A percentile compares a stretch with the other conserved stretches of the same genome.
phyloP scores from a whole-genome alignment of 164 flowering plant genomes.

The Litsea cubeba region DNA sequence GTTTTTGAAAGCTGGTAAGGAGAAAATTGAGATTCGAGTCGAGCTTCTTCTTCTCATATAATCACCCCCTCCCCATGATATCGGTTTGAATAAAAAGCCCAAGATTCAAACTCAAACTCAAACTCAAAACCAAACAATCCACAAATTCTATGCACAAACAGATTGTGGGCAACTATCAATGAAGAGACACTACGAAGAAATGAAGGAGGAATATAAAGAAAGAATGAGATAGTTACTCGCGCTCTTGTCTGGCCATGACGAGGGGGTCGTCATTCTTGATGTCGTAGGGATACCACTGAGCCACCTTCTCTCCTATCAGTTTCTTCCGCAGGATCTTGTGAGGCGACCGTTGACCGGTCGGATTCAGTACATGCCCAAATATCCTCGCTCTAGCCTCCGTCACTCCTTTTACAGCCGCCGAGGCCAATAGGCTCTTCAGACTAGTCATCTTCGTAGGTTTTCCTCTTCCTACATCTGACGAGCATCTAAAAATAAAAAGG shows the following conservation, averaged over 20 bases:
- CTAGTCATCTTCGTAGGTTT: not conserved
- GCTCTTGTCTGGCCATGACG: slow-evolving; percentile 53
- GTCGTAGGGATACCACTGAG: slow-evolving; percentile 78
- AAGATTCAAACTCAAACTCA: too few species aligned
- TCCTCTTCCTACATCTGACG: too few species aligned
- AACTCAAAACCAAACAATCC: too few species aligned
- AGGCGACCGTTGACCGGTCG: slow-evolving; percentile 69
- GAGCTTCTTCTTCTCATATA: too few species aligned
- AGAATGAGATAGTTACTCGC: slow-evolving; percentile 38
- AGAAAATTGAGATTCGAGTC: too few species aligned
- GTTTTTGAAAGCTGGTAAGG: too few species aligned
- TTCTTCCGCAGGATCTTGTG: slow-evolving; percentile 80
- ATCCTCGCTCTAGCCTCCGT: slow-evolving; percentile 75
- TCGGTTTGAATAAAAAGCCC: too few species aligned
- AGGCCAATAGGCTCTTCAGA: slow-evolving; percentile 45
- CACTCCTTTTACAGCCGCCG: slow-evolving; percentile 54
- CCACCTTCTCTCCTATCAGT: slow-evolving; percentile 80
- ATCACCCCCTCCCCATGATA: too few species aligned
- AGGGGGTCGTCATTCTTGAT: slow-evolving; percentile 62
- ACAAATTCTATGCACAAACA: not conserved
- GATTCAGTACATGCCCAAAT: slow-evolving; percentile 84
- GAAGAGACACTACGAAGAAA: not conserved
- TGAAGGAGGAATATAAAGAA: not conserved
- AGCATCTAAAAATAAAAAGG: too few species aligned
- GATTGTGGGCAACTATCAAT: not conserved